Base-by-base conservation (phyloP, 2,329 filamentous ascomycete genomes). In the Mycocentrospora acerina region DNA sequence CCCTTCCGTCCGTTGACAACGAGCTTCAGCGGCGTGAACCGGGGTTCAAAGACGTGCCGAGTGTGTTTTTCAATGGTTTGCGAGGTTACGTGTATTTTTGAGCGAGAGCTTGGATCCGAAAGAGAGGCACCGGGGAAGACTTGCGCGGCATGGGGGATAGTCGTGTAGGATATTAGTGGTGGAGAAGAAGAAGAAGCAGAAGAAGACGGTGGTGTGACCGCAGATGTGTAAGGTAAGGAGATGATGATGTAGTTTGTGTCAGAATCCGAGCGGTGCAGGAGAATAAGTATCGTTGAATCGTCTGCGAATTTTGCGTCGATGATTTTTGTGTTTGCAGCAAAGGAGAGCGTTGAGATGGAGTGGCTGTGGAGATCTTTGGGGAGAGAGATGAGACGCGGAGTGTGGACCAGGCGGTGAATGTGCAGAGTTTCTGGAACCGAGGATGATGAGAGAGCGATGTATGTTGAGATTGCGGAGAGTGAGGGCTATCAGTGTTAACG, bases 281-380 rank as follows among this genome's bases (percentile, higher is more conserved):
- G 73, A 2, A 87, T 51, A 36, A 89, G 71, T 2, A 90, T 60
- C 0, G 70, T 73, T 10, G 74, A 65, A 38, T 85, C 79, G 52
- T 85, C 75, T 29, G 87, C 74, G 55, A 90, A 88, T 57, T 84
- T 83, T 11, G 85, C 63, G 58, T 89, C 83, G 14, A 80, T 62
- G 12, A 83, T 66, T n/a, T 62, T 68, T 15, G 44, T 32, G 1
- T 63, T 68, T 2, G 22, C 7, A 2, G 24, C 65, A 46, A 66
- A 59, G 17, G 37, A 62, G 37, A 71, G 71, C 51, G 79, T 86
- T 40, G 84, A 79, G 26, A 80, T 80, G 35, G 82, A 50, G 40
- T 59, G 49, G 17, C 43, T 32, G 31, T 42, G 44, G 2, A 62
- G 40, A 28, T 57, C 48, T 22, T 67, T 59, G 3, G 61, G 58